Evolutionary conservation across 2,329 filamentous ascomycete species (phyloP), one percentile per base, ranked within the genome.

Genomic region (Phialemoniopsis sp.): DNA sequence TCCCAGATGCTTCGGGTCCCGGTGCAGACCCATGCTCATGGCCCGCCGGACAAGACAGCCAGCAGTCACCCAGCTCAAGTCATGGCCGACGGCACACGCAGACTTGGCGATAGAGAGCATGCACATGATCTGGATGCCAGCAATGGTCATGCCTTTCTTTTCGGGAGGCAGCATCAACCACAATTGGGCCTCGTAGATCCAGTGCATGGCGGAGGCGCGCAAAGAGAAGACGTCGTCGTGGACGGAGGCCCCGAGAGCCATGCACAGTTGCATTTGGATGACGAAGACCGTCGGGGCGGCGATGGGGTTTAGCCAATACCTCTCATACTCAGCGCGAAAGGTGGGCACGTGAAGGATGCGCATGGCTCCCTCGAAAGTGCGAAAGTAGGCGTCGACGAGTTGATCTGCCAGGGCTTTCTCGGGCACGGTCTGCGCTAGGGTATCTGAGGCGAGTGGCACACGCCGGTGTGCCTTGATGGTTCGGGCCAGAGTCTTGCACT

Each of bases 271-370:
- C 9, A 51, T 18, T 29, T 46, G 38, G 12, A 49, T 32, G 17
- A 46, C n/a, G 5, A 48, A 45, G 14, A 41, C 47, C 21, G 44
- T 40, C 14, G 57, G 52, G 3, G 48, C 19, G 2, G 44, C 35
- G 32, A 47, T 37, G 2, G 47, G 36, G 8, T 47, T 45, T 8
- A 41, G 14, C 29, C 42, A 47, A 13, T 44, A 42, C 3, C 5
- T 13, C 4, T 48, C 36, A 44, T 68, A 67, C 13, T 66, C 55
- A 19, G 50, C 52, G 17, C 59, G 47, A 36, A 69, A 68, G 1
- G 54, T 63, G 2, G 66, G 64, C 13, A 66, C 44, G 47, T 71
- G 58, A 37, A 72, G 36, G 14, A 72, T 55, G 6, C 66, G 60
- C 45, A 62, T 60, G 10, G 62, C 59, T 4, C 58, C 59, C 38